Percentiles rank a stretch among this genome's conserved stretches.
These are phyloP conservation scores for Oryza glaberrima DNA, from an alignment of 176 grass and related monocot species.

Conservation along the genomic window DNA sequence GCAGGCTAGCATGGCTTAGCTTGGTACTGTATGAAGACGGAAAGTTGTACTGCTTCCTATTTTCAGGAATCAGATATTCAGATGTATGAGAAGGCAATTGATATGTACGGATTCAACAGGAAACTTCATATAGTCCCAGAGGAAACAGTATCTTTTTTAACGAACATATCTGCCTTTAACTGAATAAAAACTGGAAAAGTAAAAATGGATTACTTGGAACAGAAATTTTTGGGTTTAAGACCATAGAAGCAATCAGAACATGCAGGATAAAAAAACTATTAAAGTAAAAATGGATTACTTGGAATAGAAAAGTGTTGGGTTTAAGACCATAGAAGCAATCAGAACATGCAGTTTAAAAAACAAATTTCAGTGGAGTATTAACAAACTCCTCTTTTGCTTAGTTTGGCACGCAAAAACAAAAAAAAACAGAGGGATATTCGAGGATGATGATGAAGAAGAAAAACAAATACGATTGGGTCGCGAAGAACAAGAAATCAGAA, in stretches of 20 bases:
- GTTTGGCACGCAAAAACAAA: background rate
- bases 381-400: background rate
- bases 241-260: conserved; percentile 30
- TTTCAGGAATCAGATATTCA: conserved; percentile 5
- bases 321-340: conserved; percentile 20
- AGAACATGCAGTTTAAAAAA: conserved; percentile 29
- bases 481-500: background rate
- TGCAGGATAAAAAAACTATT: background rate
- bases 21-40: conserved; percentile 34
- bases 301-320: conserved; percentile 27
- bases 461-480: background rate
- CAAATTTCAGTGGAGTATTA: background rate
- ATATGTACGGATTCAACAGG: conserved; percentile 36
- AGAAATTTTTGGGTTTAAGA: conserved; percentile 31
- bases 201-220: conserved; percentile 9
- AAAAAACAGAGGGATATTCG: background rate
- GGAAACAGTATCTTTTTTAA: conserved; percentile 11
- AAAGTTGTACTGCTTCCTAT: conserved; percentile 40
- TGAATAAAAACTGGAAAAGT: background rate
- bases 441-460: background rate
- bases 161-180: conserved; percentile 2
- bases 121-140: background rate
- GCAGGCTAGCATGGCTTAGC: conserved; percentile 22
- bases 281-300: background rate
- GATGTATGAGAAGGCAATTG: conserved; percentile 20